phyloP scores from a whole-genome alignment of 106 monocot genomes.

The Phalaenopsis aphrodite region DNA sequence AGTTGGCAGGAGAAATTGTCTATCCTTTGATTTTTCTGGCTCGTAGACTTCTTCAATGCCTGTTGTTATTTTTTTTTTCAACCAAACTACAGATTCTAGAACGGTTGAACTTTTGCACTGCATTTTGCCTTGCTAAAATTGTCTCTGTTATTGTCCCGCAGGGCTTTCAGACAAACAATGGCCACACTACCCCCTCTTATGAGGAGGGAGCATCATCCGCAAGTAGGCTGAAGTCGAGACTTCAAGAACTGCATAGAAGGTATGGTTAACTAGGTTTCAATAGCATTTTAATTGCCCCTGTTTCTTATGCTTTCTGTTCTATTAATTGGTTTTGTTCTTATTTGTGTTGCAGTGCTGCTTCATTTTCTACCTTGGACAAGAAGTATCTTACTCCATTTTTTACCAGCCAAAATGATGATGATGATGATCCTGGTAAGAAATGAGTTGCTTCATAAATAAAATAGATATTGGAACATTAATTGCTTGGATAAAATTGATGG shows the following conservation, averaged over 20 bases:
- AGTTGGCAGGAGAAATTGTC: no score
- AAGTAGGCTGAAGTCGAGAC: constrained; percentile 71
- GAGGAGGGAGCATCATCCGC: constrained; percentile 79
- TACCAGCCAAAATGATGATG: constrained; percentile 85
- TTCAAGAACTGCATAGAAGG: constrained; percentile 75
- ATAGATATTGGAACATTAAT: no score
- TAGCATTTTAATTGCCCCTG: background rate
- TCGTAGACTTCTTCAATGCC: no score
- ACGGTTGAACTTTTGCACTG: background rate
- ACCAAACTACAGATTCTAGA: no score
- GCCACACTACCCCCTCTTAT: constrained; percentile 52
- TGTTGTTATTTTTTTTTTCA: no score
- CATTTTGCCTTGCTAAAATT: background rate
- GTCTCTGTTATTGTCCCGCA: constrained; percentile 3
- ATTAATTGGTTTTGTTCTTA: background rate
- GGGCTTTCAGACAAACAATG: constrained; percentile 61
- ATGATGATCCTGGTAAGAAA: constrained; percentile 47
- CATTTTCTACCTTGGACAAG: constrained; percentile 82
- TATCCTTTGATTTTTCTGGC: no score
- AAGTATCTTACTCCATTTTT: constrained; percentile 99
- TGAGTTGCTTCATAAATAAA: background rate
- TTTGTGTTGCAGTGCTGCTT: constrained; percentile 49
- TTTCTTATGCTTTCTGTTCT: background rate
- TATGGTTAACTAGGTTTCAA: constrained; percentile 3
- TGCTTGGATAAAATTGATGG: background rate